phyloP scores from a whole-genome alignment of 805 yeast species.

The Candida tibetensis region DNA sequence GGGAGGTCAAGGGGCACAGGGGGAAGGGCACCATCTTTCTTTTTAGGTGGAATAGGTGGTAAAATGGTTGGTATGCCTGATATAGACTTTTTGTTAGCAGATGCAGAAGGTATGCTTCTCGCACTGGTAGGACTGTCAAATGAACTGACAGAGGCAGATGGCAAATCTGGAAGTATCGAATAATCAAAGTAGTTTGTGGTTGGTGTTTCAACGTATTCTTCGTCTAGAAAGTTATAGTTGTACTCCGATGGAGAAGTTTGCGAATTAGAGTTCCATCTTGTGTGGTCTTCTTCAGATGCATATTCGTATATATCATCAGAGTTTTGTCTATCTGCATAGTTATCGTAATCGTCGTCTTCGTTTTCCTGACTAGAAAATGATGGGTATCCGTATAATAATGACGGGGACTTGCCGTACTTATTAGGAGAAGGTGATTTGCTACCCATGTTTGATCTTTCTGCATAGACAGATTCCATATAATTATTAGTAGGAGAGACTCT shows the following conservation, averaged over 20 bases:
- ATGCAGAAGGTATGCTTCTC: background rate
- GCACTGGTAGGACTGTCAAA: slow-evolving; percentile 4
- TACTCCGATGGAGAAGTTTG: background rate
- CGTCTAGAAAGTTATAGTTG: slow-evolving; percentile 9
- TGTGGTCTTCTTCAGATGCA: slow-evolving; percentile 6
- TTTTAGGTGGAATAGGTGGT: slow-evolving; percentile 5
- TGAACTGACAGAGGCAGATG: slow-evolving; percentile 9
- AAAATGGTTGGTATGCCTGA: slow-evolving; percentile 1
- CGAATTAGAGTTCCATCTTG: slow-evolving; percentile 4
- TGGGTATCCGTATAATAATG: slow-evolving; percentile 15
- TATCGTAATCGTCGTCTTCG: slow-evolving; percentile 9
- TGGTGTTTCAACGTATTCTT: slow-evolving; percentile 18
- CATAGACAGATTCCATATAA: slow-evolving; percentile 13
- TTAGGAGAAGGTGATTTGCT: slow-evolving; percentile 32
- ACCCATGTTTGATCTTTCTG: slow-evolving; percentile 11
- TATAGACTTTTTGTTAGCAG: background rate
- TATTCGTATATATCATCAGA: slow-evolving; percentile 11
- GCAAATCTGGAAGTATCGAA: slow-evolving; percentile 35
- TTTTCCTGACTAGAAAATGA: slow-evolving; percentile 8
- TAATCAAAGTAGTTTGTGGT: slow-evolving; percentile 30
- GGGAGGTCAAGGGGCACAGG: slow-evolving; percentile 50
- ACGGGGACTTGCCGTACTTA: slow-evolving; percentile 25
- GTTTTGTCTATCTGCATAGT: slow-evolving; percentile 14
- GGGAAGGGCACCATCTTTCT: slow-evolving; percentile 31
- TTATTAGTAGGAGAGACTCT: slow-evolving; percentile 17